These are phyloP conservation scores for Dichotomopilus funicola DNA, from an alignment of 2,329 filamentous ascomycete species.

Conservation along the genomic window DNA sequence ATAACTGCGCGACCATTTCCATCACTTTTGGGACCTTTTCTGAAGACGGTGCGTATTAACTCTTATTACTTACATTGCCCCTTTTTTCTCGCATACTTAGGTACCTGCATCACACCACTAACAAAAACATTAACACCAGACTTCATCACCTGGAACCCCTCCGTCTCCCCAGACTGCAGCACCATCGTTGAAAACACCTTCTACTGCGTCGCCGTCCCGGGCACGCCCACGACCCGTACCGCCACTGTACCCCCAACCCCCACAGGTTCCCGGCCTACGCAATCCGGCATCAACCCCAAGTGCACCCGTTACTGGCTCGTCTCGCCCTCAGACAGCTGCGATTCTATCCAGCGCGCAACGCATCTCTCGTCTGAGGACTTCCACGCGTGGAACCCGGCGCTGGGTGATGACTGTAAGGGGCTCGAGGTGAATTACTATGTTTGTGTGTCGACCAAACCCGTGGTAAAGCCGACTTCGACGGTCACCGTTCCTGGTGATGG, in stretches of 20 bases:
- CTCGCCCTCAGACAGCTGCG: slow-evolving; percentile 17
- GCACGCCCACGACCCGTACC: neutral
- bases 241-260: neutral
- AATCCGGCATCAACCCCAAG: neutral
- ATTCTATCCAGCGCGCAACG: slow-evolving; percentile 13
- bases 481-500: neutral
- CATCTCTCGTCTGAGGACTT: neutral
- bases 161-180: neutral
- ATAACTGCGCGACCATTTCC: neutral
- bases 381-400: slow-evolving; percentile 3
- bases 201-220: slow-evolving; percentile 1
- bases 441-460: neutral
- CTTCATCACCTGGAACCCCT: slow-evolving; percentile 2
- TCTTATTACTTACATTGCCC: neutral
- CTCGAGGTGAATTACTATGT: neutral
- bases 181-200: neutral
- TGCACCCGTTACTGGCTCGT: slow-evolving; percentile 20
- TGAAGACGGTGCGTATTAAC: neutral
- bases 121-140: neutral
- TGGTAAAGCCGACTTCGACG: neutral
- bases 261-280: neutral
- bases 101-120: neutral
- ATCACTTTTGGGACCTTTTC: slow-evolving; percentile 1
- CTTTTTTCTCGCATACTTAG: no score
- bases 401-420: neutral